Evolutionary conservation across 73 alveolate species (phyloP), one percentile per base, ranked within the genome.

Genomic region (Paramecium tetraurelia): DNA sequence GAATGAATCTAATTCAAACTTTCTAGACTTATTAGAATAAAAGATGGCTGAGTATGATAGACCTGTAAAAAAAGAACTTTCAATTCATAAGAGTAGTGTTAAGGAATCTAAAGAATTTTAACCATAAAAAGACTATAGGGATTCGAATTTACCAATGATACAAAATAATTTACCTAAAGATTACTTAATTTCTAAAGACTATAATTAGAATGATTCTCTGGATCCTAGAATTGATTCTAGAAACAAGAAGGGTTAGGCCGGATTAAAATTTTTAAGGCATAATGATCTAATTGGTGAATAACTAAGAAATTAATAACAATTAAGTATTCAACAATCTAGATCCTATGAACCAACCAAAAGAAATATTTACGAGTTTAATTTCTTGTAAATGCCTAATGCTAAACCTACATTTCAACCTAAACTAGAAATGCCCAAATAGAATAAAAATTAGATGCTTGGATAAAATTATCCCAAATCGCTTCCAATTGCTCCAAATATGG

Each of bases 11-110:
- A 48, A 80, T 80, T 20, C 70, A n/a, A 80, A 48, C 20, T 80
- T 80, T 46, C 21, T 44, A 20, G 90, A 41, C 10, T 6, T 31
- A 21, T 22, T 80, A 3, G 90, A 80, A 80, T 20, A 80, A 46
- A 80, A 80, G 38, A 9, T 80, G 44, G 90, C 90, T 44, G 90
- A 80, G 31, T 80, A 43, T 80, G 90, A 80, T 8, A 40, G 90
- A 48, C 76, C 90, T 4, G 9, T 1, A 21, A 48, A 63, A 43
- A 48, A 43, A 12, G 57, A 40, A 35, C 16, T 21, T n/a, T 72
- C 86, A 35, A 35, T 72, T 16, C 70, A 43, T 80, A 48, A 43
- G 38, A 44, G 46, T 41, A 80, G 48, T 48, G 75, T 80, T 7
- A 43, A 48, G 16, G 72, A 80, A 80, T 24, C 90, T 33, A 72